Base-by-base conservation (phyloP, 805 yeast species). In the Brettanomyces bruxellensis region DNA sequence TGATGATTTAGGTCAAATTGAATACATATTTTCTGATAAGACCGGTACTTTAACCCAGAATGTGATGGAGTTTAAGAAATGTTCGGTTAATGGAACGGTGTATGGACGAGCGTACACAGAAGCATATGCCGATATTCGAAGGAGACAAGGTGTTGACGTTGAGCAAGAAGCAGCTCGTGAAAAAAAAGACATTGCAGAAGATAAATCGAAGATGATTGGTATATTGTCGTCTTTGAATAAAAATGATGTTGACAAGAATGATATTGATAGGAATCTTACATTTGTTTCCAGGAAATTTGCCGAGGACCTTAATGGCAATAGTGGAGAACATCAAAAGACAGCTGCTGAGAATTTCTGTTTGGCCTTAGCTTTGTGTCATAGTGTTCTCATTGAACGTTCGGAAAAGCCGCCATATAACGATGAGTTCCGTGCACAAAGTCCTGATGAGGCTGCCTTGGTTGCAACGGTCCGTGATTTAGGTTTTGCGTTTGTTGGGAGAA, bases 401-500 rank as follows among this genome's bases (percentile, higher is more conserved):
- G 81, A 80, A 37, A 70, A 72, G 25, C 72, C 78, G 53, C 79
- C 86, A 3, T 73, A 67, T 1, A 80, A 72, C 49, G 54, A 75
- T 44, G 67, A 77, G 25, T 65, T 83, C 36, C 81, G 83, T 56
- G 93, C 93, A 0, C 93, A 85, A 60, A 81, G 89, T 25, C 95
- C 95, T 0, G 95, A 86, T 70, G 95, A 86, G 64, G 89, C 90
- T 25, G 93, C 95, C 0, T 72, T 86, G 47, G 95, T 86, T 13
- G 82, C 81, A 13, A 83, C 93, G 22, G 93, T 93, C 0, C 73
- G 90, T 60, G 83, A 84, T 55, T 68, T 83, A 55, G 95, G 95
- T 0, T 85, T 78, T 62, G 72, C 76, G 35, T 84, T 83, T 59
- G 60, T 73, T 18, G 81, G 76, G 38, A 75, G 79, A 60, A 84